Evolutionary conservation across 1,284 basidiomycete species (phyloP).

Genomic region (Ustilago tritici): DNA sequence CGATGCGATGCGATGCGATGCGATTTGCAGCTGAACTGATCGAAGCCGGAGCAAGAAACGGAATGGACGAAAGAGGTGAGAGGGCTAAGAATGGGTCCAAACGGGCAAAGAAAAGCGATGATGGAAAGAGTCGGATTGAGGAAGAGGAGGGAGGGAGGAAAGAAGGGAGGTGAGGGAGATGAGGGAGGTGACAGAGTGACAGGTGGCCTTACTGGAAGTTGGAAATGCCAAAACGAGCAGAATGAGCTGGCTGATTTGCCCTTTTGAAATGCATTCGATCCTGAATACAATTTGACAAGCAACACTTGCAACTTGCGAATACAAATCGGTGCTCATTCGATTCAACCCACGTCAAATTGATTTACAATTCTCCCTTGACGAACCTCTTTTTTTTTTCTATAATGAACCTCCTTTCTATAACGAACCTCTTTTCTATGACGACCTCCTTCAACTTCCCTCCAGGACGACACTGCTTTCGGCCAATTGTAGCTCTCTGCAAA

Average conservation of each 20-base stretch:
- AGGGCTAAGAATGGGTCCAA: slow-evolving; percentile 1
- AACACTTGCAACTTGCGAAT: neutral
- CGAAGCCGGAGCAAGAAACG: neutral
- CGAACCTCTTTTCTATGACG: too few species aligned
- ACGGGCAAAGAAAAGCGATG: neutral
- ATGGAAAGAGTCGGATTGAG: slow-evolving; percentile 1
- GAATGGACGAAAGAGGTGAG: neutral
- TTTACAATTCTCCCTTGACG: neutral
- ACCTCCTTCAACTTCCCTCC: too few species aligned
- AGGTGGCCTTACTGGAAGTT: neutral
- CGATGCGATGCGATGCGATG: too few species aligned
- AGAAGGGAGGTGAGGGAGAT: neutral
- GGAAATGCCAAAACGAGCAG: neutral
- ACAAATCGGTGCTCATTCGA: neutral
- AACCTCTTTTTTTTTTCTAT: neutral
- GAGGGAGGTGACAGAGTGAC: neutral
- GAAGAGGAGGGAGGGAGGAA: neutral
- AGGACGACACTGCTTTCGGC: too few species aligned
- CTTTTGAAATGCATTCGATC: neutral
- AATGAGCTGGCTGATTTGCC: neutral
- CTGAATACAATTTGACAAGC: neutral
- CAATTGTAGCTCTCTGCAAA: too few species aligned
- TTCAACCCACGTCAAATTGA: neutral
- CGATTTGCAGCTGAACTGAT: neutral
- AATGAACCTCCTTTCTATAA: too few species aligned